Conservation (phyloP, 352 stramenopile genomes). For the Phytophthora boehmeriae region DNA sequence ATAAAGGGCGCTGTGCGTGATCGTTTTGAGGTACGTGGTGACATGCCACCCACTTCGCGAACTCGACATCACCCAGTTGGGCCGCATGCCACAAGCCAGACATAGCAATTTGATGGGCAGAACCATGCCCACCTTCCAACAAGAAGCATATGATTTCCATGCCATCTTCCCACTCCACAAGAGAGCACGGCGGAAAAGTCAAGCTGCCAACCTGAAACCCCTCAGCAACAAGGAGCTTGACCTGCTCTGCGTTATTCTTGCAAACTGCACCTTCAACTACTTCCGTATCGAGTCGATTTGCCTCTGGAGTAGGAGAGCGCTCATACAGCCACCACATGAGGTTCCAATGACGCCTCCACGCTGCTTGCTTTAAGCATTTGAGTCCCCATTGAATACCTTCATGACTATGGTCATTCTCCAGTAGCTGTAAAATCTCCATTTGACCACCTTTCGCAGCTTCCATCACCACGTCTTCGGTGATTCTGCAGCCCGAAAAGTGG, state of each 20-base stretch:
- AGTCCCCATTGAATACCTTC: slow-evolving; percentile 2
- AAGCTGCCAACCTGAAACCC: slow-evolving; percentile 4
- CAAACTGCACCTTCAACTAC: slow-evolving; percentile 11
- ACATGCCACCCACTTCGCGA: slow-evolving; percentile 9
- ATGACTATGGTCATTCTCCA: slow-evolving; percentile 3
- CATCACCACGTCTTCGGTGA: slow-evolving; percentile 11
- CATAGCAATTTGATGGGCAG: not conserved
- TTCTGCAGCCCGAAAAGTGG: slow-evolving; percentile 9
- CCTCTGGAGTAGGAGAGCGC: not conserved
- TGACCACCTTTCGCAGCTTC: slow-evolving; percentile 13
- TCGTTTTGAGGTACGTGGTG: not conserved
- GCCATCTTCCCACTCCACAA: not conserved
- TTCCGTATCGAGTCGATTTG: not conserved
- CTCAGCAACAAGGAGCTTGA: not conserved
- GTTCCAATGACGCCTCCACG: slow-evolving; percentile 2
- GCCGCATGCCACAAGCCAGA: slow-evolving; percentile 10
- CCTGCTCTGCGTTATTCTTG: slow-evolving; percentile 8
- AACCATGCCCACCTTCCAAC: not conserved
- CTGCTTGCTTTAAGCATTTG: slow-evolving; percentile 1
- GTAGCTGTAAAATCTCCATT: slow-evolving; percentile 11
- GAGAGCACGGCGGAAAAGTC: not conserved
- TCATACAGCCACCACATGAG: slow-evolving; percentile 13
- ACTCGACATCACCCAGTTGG: slow-evolving; percentile 12
- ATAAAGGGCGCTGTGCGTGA: not conserved
- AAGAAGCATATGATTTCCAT: slow-evolving; percentile 10